phyloP scores from a whole-genome alignment of 805 yeast species.

The Nakazawaea pomicola region DNA sequence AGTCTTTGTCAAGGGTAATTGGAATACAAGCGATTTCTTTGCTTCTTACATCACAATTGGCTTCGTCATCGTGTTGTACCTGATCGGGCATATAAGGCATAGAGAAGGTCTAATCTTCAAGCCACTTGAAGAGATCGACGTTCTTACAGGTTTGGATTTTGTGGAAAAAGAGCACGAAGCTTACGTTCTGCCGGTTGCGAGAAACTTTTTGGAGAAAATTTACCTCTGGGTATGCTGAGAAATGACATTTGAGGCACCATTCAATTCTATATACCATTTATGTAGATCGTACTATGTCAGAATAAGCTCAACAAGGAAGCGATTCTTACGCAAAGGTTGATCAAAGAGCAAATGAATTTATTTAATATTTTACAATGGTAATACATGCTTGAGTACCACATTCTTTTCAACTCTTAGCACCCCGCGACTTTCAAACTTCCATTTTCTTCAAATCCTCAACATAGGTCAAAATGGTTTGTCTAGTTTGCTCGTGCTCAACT shows the following conservation, averaged over 20 bases:
- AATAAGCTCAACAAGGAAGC: too few species aligned
- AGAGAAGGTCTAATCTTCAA: constrained; percentile 36
- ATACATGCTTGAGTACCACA: too few species aligned
- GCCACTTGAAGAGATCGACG: constrained; percentile 55
- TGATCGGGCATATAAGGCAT: constrained; percentile 50
- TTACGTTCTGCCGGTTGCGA: background rate
- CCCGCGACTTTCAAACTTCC: too few species aligned
- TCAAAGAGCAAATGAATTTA: too few species aligned
- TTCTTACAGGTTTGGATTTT: constrained; percentile 37
- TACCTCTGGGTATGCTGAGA: background rate
- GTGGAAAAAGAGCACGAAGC: background rate
- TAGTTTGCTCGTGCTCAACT: constrained; percentile 2
- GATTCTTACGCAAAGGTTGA: too few species aligned
- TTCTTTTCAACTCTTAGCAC: too few species aligned
- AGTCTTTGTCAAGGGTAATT: constrained; percentile 47
- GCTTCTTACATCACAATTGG: constrained; percentile 71
- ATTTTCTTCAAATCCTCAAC: background rate
- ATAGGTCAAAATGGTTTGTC: background rate
- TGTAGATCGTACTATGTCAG: too few species aligned
- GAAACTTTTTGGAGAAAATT: background rate
- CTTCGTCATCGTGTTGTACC: constrained; percentile 43
- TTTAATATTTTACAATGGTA: too few species aligned
- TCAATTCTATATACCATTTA: too few species aligned
- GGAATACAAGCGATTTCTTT: constrained; percentile 51
- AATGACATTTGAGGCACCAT: too few species aligned